These are phyloP conservation scores for Glarea lozoyensis DNA, from an alignment of 495 filamentous ascomycete genomes.

Conservation along the genomic window DNA sequence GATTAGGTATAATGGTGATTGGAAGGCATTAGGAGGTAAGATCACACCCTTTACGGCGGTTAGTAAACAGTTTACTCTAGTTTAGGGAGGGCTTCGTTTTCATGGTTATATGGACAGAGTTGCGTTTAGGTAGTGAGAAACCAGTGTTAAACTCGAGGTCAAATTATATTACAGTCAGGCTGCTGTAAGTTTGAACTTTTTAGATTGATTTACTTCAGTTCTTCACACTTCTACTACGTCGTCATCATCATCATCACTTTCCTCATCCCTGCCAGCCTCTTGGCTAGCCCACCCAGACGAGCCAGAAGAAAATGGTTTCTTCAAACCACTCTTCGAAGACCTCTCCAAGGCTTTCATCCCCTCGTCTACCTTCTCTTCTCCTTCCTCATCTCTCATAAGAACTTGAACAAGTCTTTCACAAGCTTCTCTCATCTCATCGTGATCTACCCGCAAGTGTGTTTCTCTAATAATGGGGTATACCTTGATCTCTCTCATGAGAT, in stretches of 20 bases:
- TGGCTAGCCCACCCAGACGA: not conserved
- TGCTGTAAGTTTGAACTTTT: not conserved
- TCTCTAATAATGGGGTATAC: slow-evolving; percentile 88
- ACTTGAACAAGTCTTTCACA: slow-evolving; percentile 89
- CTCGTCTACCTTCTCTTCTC: slow-evolving; percentile 17
- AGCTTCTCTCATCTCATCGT: slow-evolving; percentile 75
- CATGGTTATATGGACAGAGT: not conserved
- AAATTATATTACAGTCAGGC: not conserved
- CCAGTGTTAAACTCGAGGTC: not conserved
- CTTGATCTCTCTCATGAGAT: slow-evolving; percentile 61
- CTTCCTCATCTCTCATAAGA: slow-evolving; percentile 73
- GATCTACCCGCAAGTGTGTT: slow-evolving; percentile 65
- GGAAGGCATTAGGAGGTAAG: slow-evolving; percentile 55
- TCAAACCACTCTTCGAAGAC: not conserved
- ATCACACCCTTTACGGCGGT: slow-evolving; percentile 53
- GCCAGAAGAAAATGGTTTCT: not conserved
- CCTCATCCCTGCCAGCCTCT: not conserved
- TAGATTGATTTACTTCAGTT: not conserved
- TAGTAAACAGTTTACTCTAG: not conserved
- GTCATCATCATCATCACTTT: not conserved
- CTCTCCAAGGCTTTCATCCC: slow-evolving; percentile 17
- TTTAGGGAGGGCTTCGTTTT: not conserved
- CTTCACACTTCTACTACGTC: not conserved
- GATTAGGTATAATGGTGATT: slow-evolving; percentile 79
- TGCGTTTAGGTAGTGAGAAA: not conserved